Conservation (phyloP, 1,284 basidiomycete genomes). For the Kalmanozyma brasiliensis region DNA sequence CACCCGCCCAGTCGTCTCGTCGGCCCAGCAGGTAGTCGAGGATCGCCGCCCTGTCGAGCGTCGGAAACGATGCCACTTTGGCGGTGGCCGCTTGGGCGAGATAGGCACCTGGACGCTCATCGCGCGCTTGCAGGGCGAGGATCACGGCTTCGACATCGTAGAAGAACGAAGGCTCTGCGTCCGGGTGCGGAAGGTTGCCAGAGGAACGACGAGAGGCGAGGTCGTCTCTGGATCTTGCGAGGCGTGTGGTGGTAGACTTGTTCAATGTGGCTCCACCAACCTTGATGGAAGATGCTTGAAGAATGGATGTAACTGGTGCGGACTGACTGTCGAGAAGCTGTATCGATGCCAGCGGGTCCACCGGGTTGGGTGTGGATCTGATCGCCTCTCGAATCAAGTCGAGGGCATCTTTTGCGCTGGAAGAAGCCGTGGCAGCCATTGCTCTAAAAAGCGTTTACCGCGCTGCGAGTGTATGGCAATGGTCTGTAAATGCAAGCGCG, state of each 20-base stretch:
- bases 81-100: slow-evolving; percentile 57
- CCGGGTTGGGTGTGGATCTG: slow-evolving; percentile 3
- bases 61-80: slow-evolving; percentile 54
- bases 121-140: slow-evolving; percentile 57
- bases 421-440: slow-evolving; percentile 21
- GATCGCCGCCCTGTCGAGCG: slow-evolving; percentile 56
- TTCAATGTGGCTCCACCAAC: slow-evolving; percentile 21
- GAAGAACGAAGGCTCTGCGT: slow-evolving; percentile 48
- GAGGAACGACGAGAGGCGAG: slow-evolving; percentile 25
- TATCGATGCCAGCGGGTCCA: slow-evolving; percentile 24
- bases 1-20: slow-evolving; percentile 56
- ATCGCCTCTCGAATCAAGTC: slow-evolving; percentile 43
- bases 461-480: no score
- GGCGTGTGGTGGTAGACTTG: slow-evolving; percentile 29
- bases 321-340: slow-evolving; percentile 29
- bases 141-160: slow-evolving; percentile 58
- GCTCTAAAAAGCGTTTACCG: slow-evolving; percentile 2
- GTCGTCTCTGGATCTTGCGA: slow-evolving; percentile 45
- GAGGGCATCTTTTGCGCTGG: slow-evolving; percentile 23
- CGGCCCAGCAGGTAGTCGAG: slow-evolving; percentile 61
- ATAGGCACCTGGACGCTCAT: slow-evolving; percentile 60
- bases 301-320: slow-evolving; percentile 19
- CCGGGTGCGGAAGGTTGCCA: slow-evolving; percentile 22
- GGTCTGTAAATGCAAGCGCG: no score
- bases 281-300: slow-evolving; percentile 20